A percentile compares a stretch with the other conserved stretches of the same genome.
Evolutionary conservation across 768 basidiomycete genomes (phyloP).

Genomic region (Hebeloma cylindrosporum): DNA sequence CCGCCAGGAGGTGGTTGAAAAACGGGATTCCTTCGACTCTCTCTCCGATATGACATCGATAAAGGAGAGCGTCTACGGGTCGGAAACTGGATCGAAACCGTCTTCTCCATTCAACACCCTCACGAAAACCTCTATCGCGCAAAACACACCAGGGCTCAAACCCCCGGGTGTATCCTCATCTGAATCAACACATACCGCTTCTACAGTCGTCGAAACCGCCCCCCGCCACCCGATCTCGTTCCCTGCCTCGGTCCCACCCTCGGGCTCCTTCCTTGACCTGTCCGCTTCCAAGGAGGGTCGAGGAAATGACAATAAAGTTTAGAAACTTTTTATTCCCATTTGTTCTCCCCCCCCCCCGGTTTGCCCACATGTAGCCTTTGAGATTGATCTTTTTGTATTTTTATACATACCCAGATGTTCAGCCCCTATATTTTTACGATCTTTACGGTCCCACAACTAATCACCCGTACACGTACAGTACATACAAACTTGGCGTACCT

Average conservation of each 20-base stretch:
- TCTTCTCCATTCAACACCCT: slow-evolving; percentile 15
- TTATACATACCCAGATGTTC: slow-evolving; percentile 3
- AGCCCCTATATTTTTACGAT: neutral
- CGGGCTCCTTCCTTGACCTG: slow-evolving; percentile 28
- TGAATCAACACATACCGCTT: slow-evolving; percentile 4
- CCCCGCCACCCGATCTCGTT: slow-evolving; percentile 10
- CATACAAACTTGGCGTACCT: neutral
- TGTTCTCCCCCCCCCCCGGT: slow-evolving; percentile 1
- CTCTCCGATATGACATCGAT: slow-evolving; percentile 25
- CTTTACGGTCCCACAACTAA: neutral
- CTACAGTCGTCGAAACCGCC: slow-evolving; percentile 1
- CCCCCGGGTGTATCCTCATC: slow-evolving; percentile 2
- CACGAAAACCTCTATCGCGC: slow-evolving; percentile 3
- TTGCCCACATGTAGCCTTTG: slow-evolving; percentile 18
- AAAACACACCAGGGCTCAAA: too few species aligned
- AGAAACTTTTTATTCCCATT: slow-evolving; percentile 2
- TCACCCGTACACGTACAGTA: neutral
- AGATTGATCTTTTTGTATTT: slow-evolving; percentile 12
- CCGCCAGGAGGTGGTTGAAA: slow-evolving; percentile 27
- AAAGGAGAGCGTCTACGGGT: slow-evolving; percentile 19
- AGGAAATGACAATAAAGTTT: slow-evolving; percentile 19
- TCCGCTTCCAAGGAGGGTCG: slow-evolving; percentile 8
- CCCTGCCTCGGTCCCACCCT: slow-evolving; percentile 17
- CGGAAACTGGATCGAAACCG: slow-evolving; percentile 7
- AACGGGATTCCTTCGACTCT: slow-evolving; percentile 28